Conservation (phyloP, 805 yeast species). For the Candida saitoana region DNA sequence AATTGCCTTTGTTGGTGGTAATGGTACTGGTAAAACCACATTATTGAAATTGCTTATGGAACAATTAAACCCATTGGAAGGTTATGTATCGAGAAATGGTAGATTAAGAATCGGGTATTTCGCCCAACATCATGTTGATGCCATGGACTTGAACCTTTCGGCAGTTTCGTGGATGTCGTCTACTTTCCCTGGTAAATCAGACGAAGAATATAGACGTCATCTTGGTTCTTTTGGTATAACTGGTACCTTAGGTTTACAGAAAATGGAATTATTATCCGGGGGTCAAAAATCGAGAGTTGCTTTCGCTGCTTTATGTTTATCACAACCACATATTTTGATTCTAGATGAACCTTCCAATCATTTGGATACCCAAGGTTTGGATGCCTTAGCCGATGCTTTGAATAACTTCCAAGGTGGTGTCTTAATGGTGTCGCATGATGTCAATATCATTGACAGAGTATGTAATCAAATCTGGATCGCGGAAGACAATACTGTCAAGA, state of each 20-base stretch:
- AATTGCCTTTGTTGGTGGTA: constrained; percentile 96
- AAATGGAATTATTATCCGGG: constrained; percentile 86
- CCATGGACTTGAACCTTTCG: constrained; percentile 81
- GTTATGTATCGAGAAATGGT: constrained; percentile 74
- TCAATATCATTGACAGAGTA: constrained; percentile 78
- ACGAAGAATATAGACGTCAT: constrained; percentile 95
- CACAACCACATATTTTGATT: constrained; percentile 85
- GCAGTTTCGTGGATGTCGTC: constrained; percentile 95
- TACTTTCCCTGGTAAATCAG: constrained; percentile 87
- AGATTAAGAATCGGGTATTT: constrained; percentile 92
- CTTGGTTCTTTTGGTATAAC: constrained; percentile 96
- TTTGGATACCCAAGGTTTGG: constrained; percentile 96
- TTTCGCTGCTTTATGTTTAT: constrained; percentile 88
- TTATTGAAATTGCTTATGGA: constrained; percentile 83
- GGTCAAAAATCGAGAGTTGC: constrained; percentile 99
- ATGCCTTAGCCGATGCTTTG: constrained; percentile 89
- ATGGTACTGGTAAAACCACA: constrained; percentile 99
- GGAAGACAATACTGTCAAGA: constrained; percentile 75
- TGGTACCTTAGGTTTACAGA: constrained; percentile 88
- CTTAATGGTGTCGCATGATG: constrained; percentile 97
- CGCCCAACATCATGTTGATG: constrained; percentile 97
- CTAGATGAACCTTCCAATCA: constrained; percentile 98
- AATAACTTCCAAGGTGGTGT: constrained; percentile 91
- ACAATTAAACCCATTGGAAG: constrained; percentile 66
- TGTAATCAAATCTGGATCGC: constrained; percentile 96